A percentile compares a stretch with the other conserved stretches of the same genome.
Conservation (phyloP, 768 basidiomycete species). For the Tricholoma flavovirens region DNA sequence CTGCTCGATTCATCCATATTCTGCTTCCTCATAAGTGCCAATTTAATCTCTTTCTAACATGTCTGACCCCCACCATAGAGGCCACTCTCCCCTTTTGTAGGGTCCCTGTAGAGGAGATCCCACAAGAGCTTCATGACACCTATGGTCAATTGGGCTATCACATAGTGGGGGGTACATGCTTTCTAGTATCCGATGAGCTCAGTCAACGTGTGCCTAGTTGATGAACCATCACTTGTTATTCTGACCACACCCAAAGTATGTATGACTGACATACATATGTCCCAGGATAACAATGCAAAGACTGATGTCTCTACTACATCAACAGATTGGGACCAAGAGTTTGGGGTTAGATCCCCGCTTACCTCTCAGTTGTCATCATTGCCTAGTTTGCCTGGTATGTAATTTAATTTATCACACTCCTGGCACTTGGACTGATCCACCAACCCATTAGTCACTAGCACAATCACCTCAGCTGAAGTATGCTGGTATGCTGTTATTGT, state of each 20-base stretch:
- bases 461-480: background rate
- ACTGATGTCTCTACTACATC: background rate
- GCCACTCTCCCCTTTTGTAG: background rate
- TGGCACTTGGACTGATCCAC: no score
- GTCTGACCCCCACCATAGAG: background rate
- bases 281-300: background rate
- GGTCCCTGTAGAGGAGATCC: background rate
- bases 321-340: background rate
- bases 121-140: background rate
- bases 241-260: no score
- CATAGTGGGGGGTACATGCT: background rate
- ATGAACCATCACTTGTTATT: background rate
- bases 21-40: background rate
- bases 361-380: background rate
- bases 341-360: background rate
- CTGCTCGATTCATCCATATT: background rate
- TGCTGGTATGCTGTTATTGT: background rate
- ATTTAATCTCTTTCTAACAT: background rate
- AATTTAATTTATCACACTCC: background rate
- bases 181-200: background rate
- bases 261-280: background rate
- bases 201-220: background rate
- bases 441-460: background rate
- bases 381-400: background rate
- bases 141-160: background rate